These are phyloP conservation scores for Breviolum minutum DNA, from an alignment of 73 alveolate species.

Conservation along the genomic window DNA sequence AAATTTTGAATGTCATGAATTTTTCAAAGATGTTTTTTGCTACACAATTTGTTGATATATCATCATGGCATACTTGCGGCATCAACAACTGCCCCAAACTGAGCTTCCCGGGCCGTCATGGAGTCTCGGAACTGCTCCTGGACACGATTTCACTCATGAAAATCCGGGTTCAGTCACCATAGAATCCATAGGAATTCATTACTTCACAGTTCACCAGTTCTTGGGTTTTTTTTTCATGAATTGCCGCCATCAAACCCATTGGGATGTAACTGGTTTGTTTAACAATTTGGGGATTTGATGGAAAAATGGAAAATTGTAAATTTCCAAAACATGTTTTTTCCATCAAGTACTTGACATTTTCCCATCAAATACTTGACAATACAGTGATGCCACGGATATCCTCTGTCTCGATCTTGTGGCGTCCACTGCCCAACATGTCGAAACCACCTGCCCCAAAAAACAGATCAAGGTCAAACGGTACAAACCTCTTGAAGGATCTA, in stretches of 20 bases:
- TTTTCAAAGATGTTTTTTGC: no score
- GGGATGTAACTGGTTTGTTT: no score
- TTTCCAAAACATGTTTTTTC: no score
- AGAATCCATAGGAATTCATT: not conserved
- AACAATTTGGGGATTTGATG: no score
- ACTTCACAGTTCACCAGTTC: not conserved
- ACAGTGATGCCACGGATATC: not conserved
- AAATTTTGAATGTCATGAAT: no score
- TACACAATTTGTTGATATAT: no score
- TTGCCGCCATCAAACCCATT: not conserved
- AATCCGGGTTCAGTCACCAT: no score
- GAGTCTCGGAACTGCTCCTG: slow-evolving; percentile 92
- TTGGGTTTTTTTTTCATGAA: not conserved
- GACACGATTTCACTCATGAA: no score
- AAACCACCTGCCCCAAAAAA: slow-evolving; percentile 98
- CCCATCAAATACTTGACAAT: not conserved
- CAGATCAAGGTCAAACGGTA: not conserved
- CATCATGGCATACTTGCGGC: no score
- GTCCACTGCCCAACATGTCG: slow-evolving; percentile 99
- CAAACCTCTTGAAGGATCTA: not conserved
- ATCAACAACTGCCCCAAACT: not conserved
- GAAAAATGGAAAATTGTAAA: no score
- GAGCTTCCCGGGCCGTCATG: slow-evolving; percentile 31
- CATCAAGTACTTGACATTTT: no score
- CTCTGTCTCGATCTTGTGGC: slow-evolving; percentile 96